These are phyloP conservation scores for Zanthoxylum bungeanum DNA, from an alignment of 345 rosid species.

Conservation along the genomic window DNA sequence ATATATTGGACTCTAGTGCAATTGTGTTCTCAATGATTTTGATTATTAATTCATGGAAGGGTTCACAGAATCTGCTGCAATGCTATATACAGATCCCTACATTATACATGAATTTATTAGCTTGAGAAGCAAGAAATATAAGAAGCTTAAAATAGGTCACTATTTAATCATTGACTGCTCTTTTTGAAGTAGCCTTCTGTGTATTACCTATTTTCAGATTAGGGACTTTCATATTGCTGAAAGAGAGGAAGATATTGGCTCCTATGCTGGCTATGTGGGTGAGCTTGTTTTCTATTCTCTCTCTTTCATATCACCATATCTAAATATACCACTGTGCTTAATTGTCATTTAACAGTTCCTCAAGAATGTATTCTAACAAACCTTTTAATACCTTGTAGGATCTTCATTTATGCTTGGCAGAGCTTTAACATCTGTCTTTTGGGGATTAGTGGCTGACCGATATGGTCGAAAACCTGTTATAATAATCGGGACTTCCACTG, in stretches of 20 bases:
- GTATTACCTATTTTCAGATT: conserved; percentile 36
- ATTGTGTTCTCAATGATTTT: neutral
- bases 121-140: no score
- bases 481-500: conserved; percentile 56
- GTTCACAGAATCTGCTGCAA: neutral
- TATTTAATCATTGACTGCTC: neutral
- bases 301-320: no score
- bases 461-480: conserved; percentile 89
- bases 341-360: neutral
- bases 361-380: conserved; percentile 10
- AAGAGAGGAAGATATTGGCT: conserved; percentile 81
- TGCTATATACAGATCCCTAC: neutral
- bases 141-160: neutral
- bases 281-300: conserved; percentile 21
- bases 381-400: conserved; percentile 40
- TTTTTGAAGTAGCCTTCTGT: neutral
- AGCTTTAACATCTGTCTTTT: conserved; percentile 74
- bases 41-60: neutral
- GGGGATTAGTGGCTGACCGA: conserved; percentile 88
- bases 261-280: conserved; percentile 88
- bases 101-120: no score
- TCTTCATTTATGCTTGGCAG: conserved; percentile 86
- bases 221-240: conserved; percentile 72
- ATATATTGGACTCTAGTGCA: neutral
- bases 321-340: no score